Base-by-base conservation (phyloP, 192 early-diverging fungal species). In the Umbelopsis isabellina region DNA sequence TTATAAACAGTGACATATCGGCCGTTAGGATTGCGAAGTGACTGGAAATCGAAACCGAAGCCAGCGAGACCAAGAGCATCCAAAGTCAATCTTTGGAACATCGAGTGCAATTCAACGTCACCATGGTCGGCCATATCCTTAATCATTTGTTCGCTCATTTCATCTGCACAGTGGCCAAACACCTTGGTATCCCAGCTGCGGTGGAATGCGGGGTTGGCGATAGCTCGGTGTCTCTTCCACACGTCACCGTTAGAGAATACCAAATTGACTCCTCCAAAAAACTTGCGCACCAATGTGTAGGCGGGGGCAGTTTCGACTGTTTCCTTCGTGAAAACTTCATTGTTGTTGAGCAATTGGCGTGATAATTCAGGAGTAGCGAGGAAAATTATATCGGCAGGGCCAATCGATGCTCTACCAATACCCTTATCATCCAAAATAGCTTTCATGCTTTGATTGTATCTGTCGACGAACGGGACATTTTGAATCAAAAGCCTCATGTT, bases 201-300 rank as follows among this genome's bases (percentile, higher is more conserved):
- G 41, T 71, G 68, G 47, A 79, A 79, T 12, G 73, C 77, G 23
- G 77, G 77, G 16, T 79, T 79, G 33, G 70, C 44, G 16, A 78
- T 46, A 48, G 69, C 66, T 61, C 75, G 33, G 23, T 77, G 75
- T 48, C 58, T 67, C 35, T 61, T 72, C 75, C 75, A 77, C 12
- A 66, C 27, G 12, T 71, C 33, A 46, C 75, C 75, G 22, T 77
- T 72, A 13, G 37, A 44, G 9, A 77, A 64, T 0, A 72, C 49
- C 4, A 77, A 22, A 46, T 68, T 77, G 20, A 53, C 25, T 25
- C 51, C 65, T 33, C 72, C 72, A 21, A 73, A 49, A n/a, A 67
- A 73, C 21, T 51, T 68, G 33, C 49, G 48, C 8, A 35, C 27
- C 1, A 68, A n/a, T 1, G 67, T 52, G 18, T 61, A 61, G 7